Evolutionary conservation across 2,329 filamentous ascomycete genomes (phyloP), one percentile per base, ranked within the genome.

Genomic region (Xylariomycetidae sp.): DNA sequence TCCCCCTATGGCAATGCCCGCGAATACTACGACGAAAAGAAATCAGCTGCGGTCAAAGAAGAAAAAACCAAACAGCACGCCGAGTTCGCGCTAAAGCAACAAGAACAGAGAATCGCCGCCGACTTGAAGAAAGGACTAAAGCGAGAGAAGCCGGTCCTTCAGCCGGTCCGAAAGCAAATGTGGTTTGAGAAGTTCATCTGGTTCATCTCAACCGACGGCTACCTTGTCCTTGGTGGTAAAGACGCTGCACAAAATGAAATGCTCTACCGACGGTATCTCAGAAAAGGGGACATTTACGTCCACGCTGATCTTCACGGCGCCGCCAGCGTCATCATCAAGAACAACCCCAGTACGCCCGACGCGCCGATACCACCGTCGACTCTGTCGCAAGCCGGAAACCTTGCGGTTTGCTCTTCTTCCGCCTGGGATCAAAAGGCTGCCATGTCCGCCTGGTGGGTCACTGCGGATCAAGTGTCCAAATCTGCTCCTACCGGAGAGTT

Each of bases 181-280:
- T 98, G 92, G 92, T 98, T 95, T 47, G 92, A 98, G 53, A 98
- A 98, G 60, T 98, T 95, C 50, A 68, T 80, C 18, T 96, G 87
- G 73, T 98, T 98, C 62, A 76, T 96, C 47, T 95, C 89, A 1
- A 93, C 88, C 0, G 92, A 98, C 53, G 89, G 90, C 4, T 95
- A 96, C 56, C 72, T 98, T 5, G 85, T 96, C 1, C 72, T 98
- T 12, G 90, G 80, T 27, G 90, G 88, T 12, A 87, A 86, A 41
- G 92, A 98, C 63, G 74, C 80, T 2, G 82, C 86, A 49, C 92
- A 98, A 56, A 88, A 84, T 50, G 92, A 98, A 57, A 81, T 89
- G 25, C 67, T 98, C n/a, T 98, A 96, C 63, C 79, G 81, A 41
- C 77, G 77, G 16, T 82, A 96, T 51, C 64, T 98, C 27, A 82